Evolutionary conservation across 352 stramenopile species (phyloP).

Genomic region (Globisporangium nodosum): DNA sequence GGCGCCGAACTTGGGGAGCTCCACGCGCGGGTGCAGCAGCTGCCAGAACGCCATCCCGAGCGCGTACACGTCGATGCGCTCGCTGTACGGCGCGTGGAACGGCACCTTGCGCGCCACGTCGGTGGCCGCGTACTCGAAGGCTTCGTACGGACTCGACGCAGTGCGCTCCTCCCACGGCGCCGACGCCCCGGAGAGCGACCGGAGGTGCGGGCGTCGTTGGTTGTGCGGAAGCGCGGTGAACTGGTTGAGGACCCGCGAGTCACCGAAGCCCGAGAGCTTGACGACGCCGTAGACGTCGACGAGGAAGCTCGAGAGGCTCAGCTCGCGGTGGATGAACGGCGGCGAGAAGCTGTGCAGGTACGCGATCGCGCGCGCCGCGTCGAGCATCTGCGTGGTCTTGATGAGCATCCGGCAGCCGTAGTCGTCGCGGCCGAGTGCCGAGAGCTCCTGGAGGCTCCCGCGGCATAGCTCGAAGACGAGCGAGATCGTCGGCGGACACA

Average conservation of each 20-base stretch:
- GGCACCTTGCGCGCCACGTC: constrained; percentile 49
- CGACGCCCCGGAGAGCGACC: not conserved
- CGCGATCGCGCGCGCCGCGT: constrained; percentile 53
- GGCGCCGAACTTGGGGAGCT: constrained; percentile 25
- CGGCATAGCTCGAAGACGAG: constrained; percentile 67
- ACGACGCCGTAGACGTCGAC: constrained; percentile 47
- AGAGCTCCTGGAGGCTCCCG: constrained; percentile 45
- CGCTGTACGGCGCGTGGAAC: constrained; percentile 41
- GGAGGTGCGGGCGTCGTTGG: not conserved
- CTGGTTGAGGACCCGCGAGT: constrained; percentile 39
- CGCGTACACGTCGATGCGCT: constrained; percentile 70
- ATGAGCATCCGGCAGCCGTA: constrained; percentile 50
- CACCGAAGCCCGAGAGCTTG: constrained; percentile 69
- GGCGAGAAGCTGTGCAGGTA: constrained; percentile 74
- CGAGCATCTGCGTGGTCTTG: constrained; percentile 54
- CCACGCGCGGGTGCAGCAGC: constrained; percentile 46
- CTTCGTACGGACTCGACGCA: constrained; percentile 24
- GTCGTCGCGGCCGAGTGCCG: constrained; percentile 22
- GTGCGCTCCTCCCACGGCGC: constrained; percentile 13
- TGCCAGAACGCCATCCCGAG: constrained; percentile 76
- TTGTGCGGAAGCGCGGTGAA: constrained; percentile 1
- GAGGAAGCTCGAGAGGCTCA: constrained; percentile 71
- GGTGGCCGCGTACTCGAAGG: constrained; percentile 59
- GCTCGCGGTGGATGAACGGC: constrained; percentile 68
- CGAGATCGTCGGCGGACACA: constrained; percentile 59